These are phyloP conservation scores for Globisporangium heterothallicum DNA, from an alignment of 352 stramenopile species.

Conservation along the genomic window DNA sequence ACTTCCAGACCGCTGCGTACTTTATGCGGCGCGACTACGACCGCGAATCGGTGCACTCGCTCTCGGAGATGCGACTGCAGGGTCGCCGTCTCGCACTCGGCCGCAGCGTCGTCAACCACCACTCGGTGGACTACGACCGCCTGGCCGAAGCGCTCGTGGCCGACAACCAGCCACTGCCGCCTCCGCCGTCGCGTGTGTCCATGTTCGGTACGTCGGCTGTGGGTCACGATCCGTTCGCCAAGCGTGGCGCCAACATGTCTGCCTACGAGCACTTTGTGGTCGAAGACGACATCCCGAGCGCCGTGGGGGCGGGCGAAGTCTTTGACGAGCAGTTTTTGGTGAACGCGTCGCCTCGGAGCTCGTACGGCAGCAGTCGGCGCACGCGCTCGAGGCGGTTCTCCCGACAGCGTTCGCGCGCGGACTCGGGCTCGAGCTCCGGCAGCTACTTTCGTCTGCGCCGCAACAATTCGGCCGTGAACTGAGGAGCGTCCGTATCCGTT, in stretches of 20 bases:
- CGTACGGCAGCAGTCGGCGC: conserved; percentile 10
- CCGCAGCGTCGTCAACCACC: conserved; percentile 56
- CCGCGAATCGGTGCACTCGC: conserved; percentile 21
- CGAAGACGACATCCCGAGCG: conserved; percentile 19
- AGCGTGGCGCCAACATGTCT: conserved; percentile 29
- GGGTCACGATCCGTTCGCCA: conserved; percentile 45
- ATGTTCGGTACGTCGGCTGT: conserved; percentile 59
- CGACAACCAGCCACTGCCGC: conserved; percentile 40
- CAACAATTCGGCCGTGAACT: background rate
- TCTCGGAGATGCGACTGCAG: conserved; percentile 34
- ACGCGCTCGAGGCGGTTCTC: conserved; percentile 13
- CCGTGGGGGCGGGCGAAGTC: conserved; percentile 17
- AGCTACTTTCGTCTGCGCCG: conserved; percentile 8
- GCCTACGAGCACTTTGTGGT: conserved; percentile 66
- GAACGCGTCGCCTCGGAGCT: conserved; percentile 22
- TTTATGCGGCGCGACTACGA: conserved; percentile 38
- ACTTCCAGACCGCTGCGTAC: conserved; percentile 45
- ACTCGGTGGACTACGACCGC: conserved; percentile 53
- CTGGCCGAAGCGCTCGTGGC: conserved; percentile 29
- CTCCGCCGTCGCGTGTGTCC: conserved; percentile 52
- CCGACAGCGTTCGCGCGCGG: conserved; percentile 16
- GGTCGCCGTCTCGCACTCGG: conserved; percentile 31
- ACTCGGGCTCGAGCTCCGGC: conserved; percentile 12
- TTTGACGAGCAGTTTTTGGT: conserved; percentile 41
- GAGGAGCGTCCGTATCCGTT: too few species aligned